Percentiles rank a stretch among this genome's conserved stretches.
phyloP scores from a whole-genome alignment of 768 basidiomycete species.

The Neoboletus magnificus region DNA sequence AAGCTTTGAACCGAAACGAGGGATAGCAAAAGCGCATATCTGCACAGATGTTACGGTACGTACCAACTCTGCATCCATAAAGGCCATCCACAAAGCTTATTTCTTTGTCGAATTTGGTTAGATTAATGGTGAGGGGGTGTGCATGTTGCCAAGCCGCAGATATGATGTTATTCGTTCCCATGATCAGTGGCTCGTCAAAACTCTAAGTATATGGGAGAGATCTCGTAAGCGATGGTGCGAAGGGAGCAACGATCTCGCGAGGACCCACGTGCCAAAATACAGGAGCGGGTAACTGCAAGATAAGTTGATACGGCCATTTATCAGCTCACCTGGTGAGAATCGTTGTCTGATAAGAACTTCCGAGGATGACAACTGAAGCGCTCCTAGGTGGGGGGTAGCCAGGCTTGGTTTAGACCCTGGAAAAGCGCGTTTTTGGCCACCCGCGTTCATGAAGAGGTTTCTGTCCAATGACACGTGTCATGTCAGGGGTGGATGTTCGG shows the following conservation, averaged over 20 bases:
- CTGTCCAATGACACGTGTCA: slow-evolving; percentile 3
- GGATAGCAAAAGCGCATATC: background rate
- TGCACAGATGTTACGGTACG: background rate
- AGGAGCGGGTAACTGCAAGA: background rate
- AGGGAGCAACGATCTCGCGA: background rate
- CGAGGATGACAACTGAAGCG: background rate
- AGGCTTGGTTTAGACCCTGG: background rate
- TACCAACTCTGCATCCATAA: slow-evolving; percentile 1
- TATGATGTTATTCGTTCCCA: slow-evolving; percentile 18
- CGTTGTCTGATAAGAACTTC: background rate
- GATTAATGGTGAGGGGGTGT: slow-evolving; percentile 5
- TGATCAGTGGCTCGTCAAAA: slow-evolving; percentile 17
- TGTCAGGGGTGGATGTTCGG: slow-evolving; percentile 2
- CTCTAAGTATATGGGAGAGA: slow-evolving; percentile 14
- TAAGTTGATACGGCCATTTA: background rate
- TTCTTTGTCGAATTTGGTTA: slow-evolving; percentile 20
- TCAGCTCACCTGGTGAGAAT: background rate
- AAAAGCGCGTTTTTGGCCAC: background rate
- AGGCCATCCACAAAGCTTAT: background rate
- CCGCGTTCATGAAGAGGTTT: background rate
- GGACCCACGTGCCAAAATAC: background rate
- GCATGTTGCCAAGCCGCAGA: background rate
- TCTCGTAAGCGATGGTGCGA: slow-evolving; percentile 19
- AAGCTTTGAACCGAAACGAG: background rate
- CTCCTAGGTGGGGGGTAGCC: background rate